phyloP scores from a whole-genome alignment of 345 rosid genomes.

The Syzygium jambos region DNA sequence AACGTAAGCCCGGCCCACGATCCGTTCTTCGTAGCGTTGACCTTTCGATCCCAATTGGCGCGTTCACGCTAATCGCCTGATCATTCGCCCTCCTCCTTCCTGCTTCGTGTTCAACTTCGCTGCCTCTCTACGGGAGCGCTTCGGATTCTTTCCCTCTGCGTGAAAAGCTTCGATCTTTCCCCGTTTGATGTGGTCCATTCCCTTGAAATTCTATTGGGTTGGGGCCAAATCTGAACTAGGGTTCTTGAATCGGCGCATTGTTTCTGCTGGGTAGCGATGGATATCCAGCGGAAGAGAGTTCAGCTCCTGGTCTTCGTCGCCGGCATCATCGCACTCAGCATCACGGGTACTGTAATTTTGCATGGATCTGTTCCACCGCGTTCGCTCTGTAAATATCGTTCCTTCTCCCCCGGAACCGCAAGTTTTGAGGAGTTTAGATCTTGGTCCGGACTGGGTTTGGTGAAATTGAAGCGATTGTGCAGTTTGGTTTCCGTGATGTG shows the following conservation, averaged over 20 bases:
- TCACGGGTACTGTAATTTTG: conserved; percentile 35
- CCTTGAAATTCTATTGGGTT: neutral
- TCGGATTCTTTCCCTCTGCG: neutral
- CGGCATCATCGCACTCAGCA: conserved; percentile 59
- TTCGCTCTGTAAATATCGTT: neutral
- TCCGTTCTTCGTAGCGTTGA: neutral
- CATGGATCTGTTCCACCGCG: neutral
- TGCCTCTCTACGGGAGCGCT: neutral
- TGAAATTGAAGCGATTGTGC: neutral
- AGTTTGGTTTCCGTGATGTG: neutral
- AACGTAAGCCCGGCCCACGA: neutral
- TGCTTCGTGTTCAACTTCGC: neutral
- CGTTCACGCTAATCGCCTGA: neutral
- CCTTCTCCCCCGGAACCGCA: neutral
- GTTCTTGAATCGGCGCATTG: neutral
- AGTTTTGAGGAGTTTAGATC: neutral
- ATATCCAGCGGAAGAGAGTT: conserved; percentile 41
- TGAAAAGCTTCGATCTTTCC: neutral
- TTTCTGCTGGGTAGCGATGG: conserved; percentile 21
- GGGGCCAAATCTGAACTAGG: neutral
- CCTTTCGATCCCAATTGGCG: no score
- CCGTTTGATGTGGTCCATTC: neutral
- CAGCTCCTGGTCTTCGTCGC: conserved; percentile 34
- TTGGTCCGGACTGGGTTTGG: neutral
- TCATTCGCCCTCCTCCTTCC: no score